Evolutionary conservation across 1,284 basidiomycete genomes (phyloP), one percentile per base, ranked within the genome.

Genomic region (Irpex lacteus): DNA sequence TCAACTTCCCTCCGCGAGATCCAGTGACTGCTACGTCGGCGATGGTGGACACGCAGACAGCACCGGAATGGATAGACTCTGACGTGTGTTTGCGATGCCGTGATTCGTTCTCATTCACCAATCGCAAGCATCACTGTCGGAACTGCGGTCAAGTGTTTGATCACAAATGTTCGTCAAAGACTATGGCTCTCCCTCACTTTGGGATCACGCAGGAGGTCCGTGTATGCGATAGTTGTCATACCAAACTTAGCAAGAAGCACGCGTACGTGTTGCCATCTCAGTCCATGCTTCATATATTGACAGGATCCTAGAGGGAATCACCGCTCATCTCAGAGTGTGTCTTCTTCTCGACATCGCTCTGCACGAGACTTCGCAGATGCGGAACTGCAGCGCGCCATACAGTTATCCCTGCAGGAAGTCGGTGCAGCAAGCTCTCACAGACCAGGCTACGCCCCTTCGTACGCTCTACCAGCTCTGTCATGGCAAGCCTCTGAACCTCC

Each of bases 71-170:
- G 97, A 91, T 95, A 54, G 97, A 99, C 74, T 95, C 95, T 1
- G 93, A 97, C 38, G 90, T 96, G 11, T 99, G 98, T 77, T 87
- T 98, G 69, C 88, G 96, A 26, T 99, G 98, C 76, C 87, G 98
- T 19, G 90, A 92, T 0, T 77, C 92, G 0, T 99, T 99, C 78
- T 90, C 91, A 0, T 97, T 98, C 71, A 98, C 96, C 50, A 98
- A 98, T 74, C 88, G 98, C 64, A 98, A 98, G 75, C 98, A 99
- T 74, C 98, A 99, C 75, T 99, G 98, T 76, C 88, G 98, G 6
- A 98, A 98, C 76, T 99, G 98, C 76, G 98, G 98, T 7, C 90
- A 93, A 72, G 95, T 99, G 18, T 99, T 98, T 73, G 96, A 98
- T 77, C 95, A 97, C 66, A 85, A 89, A 61, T 99, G 98, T 77